A percentile compares a stretch with the other conserved stretches of the same genome.
Conservation (phyloP, 306 rosid species). For the Canavalia gladiata region DNA sequence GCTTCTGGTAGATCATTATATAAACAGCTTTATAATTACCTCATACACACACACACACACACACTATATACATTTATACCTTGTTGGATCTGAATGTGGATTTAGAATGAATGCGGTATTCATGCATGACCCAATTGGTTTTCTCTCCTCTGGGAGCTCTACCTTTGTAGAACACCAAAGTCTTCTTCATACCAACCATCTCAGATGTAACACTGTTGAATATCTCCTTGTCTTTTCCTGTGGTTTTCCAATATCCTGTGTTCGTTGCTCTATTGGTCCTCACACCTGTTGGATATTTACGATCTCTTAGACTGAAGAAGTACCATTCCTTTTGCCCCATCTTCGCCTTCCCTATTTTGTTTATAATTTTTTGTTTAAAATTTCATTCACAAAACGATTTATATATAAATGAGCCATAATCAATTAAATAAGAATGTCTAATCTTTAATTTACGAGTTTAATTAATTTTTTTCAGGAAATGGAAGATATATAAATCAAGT, state of each 20-base stretch:
- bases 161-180: constrained; percentile 87
- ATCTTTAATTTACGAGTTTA: too few relatives aligned
- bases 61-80: constrained; percentile 1
- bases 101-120: constrained; percentile 60
- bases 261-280: constrained; percentile 91
- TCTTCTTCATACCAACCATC: constrained; percentile 90
- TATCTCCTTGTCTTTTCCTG: constrained; percentile 91
- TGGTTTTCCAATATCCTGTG: constrained; percentile 97
- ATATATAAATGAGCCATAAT: not conserved
- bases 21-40: too few relatives aligned
- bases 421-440: not conserved
- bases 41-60: too few relatives aligned
- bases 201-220: constrained; percentile 38
- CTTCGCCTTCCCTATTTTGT: constrained; percentile 64
- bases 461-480: constrained; percentile 13
- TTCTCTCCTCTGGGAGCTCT: constrained; percentile 95
- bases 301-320: constrained; percentile 78
- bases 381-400: not conserved
- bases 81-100: constrained; percentile 35
- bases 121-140: constrained; percentile 95
- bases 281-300: constrained; percentile 91
- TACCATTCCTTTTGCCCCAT: constrained; percentile 99
- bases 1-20: too few relatives aligned
- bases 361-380: not conserved
- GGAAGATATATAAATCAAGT: not conserved